Base-by-base conservation (phyloP, 352 stramenopile genomes). In the Globisporangium carolinianum region DNA sequence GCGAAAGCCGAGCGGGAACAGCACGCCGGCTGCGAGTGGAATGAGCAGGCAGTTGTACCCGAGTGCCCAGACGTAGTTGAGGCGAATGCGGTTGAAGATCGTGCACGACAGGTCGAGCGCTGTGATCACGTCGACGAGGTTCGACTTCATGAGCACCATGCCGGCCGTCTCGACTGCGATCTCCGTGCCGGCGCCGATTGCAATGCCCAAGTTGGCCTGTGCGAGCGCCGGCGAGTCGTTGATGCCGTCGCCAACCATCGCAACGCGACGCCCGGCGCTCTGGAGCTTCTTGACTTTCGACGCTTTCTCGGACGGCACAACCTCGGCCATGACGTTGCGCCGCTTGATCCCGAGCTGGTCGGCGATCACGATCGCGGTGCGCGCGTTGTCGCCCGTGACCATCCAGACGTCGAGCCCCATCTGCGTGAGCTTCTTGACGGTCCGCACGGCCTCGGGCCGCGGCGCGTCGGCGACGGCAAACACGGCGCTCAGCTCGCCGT, bases 151-250 rank as follows among this genome's bases (percentile, higher is more conserved):
- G 52, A 94, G 76, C 57, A 94, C 83, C 71, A 99, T 97, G 54
- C 96, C 94, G 1, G 95, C 96, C 24, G 97, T 97, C 73, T 99
- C 97, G 12, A 98, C 91, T 3, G 97, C 97, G 63, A 99, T 98
- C 61, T 99, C 93, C 24, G 95, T 98, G 47, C 96, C 97, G 47
- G 82, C 89, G 8, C 95, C 97, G 32, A 98, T 94, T 15, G 95
- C 95, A 46, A 99, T 98, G 8, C 98, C 98, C 15, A 99, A 73
- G 68, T 99, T 88, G 5, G 97, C 96, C 75, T 98, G 87, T 4
- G 96, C 96, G 24, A 99, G 69, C 10, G 97, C 97, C 38, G 97
- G 97, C 15, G 95, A 97, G 73, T 99, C 98, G 71, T 99, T 99
- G 65, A 99, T 96, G 37, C 96, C 97, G 66, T 99, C 96, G 6